Evolutionary conservation across 2,329 filamentous ascomycete genomes (phyloP).

Genomic region (Tolypocladium pustulatum): DNA sequence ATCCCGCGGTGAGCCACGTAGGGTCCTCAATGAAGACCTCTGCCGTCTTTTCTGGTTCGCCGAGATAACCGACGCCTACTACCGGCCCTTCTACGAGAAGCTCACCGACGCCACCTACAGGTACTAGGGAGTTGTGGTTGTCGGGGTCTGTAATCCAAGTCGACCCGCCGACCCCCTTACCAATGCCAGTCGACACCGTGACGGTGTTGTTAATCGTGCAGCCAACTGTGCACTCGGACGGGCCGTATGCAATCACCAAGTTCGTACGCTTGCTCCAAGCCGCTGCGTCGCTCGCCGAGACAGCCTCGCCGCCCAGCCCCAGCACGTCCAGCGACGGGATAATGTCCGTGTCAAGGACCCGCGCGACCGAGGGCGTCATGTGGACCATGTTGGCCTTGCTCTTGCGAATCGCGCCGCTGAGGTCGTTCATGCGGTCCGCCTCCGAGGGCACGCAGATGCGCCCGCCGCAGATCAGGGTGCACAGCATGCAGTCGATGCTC

Average conservation of each 20-base stretch:
- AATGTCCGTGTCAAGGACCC: conserved; percentile 33
- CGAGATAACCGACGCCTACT: conserved; percentile 53
- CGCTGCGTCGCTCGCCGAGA: conserved; percentile 38
- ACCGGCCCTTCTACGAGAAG: conserved; percentile 46
- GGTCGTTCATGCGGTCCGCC: conserved; percentile 38
- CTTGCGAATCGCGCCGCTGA: conserved; percentile 32
- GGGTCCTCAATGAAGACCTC: conserved; percentile 47
- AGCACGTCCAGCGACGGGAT: conserved; percentile 36
- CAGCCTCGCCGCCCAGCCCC: conserved; percentile 40
- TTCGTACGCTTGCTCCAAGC: conserved; percentile 34
- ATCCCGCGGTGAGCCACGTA: conserved; percentile 35
- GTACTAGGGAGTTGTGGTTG: conserved; percentile 33
- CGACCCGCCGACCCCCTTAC: conserved; percentile 33
- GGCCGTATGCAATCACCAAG: conserved; percentile 42
- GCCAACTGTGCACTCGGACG: conserved; percentile 43
- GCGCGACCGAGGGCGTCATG: conserved; percentile 40
- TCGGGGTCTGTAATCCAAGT: conserved; percentile 42
- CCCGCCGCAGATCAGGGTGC: conserved; percentile 37
- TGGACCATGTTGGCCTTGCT: conserved; percentile 36
- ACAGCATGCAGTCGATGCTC: conserved; percentile 43
- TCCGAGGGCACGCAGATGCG: conserved; percentile 45
- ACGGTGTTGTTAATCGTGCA: conserved; percentile 37
- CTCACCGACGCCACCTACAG: conserved; percentile 39
- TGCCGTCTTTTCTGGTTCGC: conserved; percentile 45
- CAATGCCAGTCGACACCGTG: conserved; percentile 32